These are phyloP conservation scores for Corymbia citriodora DNA, from an alignment of 441 rosid species.

Conservation along the genomic window DNA sequence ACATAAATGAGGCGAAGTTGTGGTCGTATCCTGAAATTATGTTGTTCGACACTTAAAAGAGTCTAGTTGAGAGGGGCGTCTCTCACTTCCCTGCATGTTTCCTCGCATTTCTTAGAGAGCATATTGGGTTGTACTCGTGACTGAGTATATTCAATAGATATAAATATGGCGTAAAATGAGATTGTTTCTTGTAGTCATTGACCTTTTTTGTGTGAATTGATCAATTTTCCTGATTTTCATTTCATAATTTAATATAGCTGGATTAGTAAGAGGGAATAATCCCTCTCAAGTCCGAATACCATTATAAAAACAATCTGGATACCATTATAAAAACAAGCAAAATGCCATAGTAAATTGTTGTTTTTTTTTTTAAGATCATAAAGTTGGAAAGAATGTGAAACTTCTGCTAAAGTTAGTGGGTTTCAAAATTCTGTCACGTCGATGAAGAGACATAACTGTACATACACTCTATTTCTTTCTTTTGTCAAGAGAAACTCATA, in stretches of 20 bases:
- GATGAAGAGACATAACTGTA: too few relatives aligned
- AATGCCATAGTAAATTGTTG: not conserved
- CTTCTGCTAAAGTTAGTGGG: not conserved
- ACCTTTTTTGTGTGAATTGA: not conserved
- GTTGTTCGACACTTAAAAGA: not conserved
- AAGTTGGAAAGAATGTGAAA: not conserved
- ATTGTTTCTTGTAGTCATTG: not conserved
- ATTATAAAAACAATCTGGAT: not conserved
- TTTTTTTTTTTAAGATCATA: too few relatives aligned
- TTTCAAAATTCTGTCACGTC: too few relatives aligned
- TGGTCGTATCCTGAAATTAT: fast-evolving
- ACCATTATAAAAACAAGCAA: not conserved
- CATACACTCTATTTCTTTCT: too few relatives aligned
- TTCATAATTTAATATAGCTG: not conserved
- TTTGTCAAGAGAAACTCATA: too few relatives aligned
- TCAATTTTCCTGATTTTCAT: not conserved
- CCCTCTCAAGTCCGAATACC: not conserved
- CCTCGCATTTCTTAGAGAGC: not conserved
- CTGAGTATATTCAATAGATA: not conserved
- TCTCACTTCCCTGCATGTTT: not conserved
- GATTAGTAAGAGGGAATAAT: not conserved
- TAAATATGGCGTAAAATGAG: not conserved
- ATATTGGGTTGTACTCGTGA: not conserved
- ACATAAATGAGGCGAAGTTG: not conserved
- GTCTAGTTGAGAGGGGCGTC: not conserved